Conservation (phyloP, 2,329 filamentous ascomycete genomes). For the Gyromitra esculenta region DNA sequence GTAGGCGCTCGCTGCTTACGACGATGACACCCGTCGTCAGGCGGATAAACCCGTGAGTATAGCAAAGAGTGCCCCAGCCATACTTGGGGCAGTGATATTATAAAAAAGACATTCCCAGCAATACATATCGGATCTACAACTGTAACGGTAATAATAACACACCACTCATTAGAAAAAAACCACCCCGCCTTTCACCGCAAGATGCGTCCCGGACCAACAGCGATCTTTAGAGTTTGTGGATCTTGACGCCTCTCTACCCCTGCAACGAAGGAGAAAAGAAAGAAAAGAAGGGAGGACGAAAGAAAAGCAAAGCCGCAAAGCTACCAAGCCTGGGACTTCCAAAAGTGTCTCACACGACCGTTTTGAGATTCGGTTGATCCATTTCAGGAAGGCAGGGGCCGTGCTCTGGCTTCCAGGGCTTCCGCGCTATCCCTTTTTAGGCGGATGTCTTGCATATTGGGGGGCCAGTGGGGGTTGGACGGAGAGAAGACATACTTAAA, state of each 20-base stretch:
- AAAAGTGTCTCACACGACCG: conserved; percentile 21
- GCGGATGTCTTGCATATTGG: conserved; percentile 9
- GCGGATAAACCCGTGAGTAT: neutral
- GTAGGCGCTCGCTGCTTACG: neutral
- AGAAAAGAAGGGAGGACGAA: neutral
- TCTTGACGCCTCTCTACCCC: neutral
- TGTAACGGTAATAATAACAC: neutral
- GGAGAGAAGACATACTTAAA: conserved; percentile 18
- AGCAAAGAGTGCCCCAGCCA: neutral
- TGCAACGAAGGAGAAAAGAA: neutral
- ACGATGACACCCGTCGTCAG: neutral
- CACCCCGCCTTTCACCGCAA: neutral
- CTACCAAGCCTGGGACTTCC: neutral
- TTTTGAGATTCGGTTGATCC: conserved; percentile 11
- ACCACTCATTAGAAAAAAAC: neutral
- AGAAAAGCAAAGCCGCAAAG: neutral
- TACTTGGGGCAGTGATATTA: neutral
- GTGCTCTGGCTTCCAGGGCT: conserved; percentile 26
- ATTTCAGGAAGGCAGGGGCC: conserved; percentile 25
- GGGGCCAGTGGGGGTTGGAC: neutral
- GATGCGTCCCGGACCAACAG: neutral
- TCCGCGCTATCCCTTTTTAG: conserved; percentile 11
- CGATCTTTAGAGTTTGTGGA: neutral
- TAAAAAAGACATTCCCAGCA: neutral
- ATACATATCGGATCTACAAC: neutral